These are phyloP conservation scores for Tieghemiomyces parasiticus DNA, from an alignment of 192 early-diverging fungal genomes.

Conservation along the genomic window DNA sequence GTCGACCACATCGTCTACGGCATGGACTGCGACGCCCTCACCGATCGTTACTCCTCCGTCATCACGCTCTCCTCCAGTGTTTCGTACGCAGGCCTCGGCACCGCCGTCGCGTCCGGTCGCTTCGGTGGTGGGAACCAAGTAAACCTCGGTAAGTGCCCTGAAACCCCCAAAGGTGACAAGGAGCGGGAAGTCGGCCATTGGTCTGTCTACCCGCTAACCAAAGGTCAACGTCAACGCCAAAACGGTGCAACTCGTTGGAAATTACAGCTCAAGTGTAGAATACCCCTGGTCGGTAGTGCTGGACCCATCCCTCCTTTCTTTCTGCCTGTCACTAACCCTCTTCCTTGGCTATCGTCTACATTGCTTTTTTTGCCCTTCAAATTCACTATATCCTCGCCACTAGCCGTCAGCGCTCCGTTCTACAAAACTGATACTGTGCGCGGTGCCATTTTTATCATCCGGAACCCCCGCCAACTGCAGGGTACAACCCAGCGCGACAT, in stretches of 20 bases:
- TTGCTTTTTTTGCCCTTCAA: too few relatives aligned
- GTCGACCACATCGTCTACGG: background rate
- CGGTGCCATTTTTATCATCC: constrained; percentile 40
- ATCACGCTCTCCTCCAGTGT: background rate
- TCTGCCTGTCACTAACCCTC: too few relatives aligned
- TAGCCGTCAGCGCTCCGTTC: constrained; percentile 44
- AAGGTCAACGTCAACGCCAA: too few relatives aligned
- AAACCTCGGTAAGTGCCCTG: constrained; percentile 32
- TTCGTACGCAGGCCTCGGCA: constrained; percentile 50
- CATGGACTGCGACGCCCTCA: background rate
- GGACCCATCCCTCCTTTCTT: too few relatives aligned
- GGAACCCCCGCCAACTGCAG: constrained; percentile 10
- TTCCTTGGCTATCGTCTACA: too few relatives aligned
- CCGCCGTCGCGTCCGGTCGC: constrained; percentile 43
- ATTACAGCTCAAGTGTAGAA: too few relatives aligned
- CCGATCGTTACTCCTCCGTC: background rate
- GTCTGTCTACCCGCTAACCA: too few relatives aligned
- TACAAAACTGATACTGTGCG: constrained; percentile 18
- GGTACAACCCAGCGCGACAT: constrained; percentile 26
- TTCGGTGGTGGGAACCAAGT: constrained; percentile 45
- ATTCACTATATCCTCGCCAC: background rate
- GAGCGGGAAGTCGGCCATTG: too few relatives aligned
- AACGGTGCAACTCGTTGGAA: too few relatives aligned
- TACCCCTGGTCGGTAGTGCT: too few relatives aligned
- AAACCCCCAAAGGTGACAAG: too few relatives aligned